Conservation (phyloP, 805 yeast genomes). For the Lipomyces starkeyi region DNA sequence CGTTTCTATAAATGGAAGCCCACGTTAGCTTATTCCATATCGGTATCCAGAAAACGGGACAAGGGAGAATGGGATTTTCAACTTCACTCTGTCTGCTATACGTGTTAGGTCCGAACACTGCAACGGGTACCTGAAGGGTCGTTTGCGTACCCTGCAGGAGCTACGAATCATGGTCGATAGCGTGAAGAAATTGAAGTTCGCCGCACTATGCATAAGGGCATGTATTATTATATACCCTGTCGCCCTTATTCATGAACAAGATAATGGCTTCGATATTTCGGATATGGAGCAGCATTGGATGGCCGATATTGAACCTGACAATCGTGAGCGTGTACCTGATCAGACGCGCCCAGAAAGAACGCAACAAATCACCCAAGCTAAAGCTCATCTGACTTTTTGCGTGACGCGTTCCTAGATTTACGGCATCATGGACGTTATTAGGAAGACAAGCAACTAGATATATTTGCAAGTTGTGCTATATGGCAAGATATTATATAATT, state of each 20-base stretch:
- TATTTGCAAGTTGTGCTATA: too few species aligned
- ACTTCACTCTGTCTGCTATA: not conserved
- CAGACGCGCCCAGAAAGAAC: too few species aligned
- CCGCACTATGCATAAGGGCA: not conserved
- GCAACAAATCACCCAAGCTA: too few species aligned
- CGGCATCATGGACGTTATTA: too few species aligned
- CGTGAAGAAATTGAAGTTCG: constrained; percentile 1
- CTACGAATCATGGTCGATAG: not conserved
- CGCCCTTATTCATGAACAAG: not conserved
- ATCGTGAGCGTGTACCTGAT: not conserved
- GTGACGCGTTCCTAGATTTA: too few species aligned
- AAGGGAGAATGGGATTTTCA: constrained; percentile 1
- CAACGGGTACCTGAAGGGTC: constrained; percentile 6
- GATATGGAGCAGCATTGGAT: not conserved
- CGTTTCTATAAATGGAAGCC: too few species aligned
- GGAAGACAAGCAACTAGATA: too few species aligned
- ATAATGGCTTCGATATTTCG: not conserved
- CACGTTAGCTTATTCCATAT: too few species aligned
- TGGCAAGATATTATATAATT: too few species aligned
- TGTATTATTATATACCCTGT: not conserved
- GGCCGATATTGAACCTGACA: not conserved
- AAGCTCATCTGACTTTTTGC: too few species aligned
- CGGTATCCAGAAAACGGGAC: not conserved
- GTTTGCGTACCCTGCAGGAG: not conserved
- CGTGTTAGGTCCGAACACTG: constrained; percentile 9